Evolutionary conservation across 2,329 filamentous ascomycete species (phyloP), one percentile per base, ranked within the genome.

Genomic region (Sarocladium oryzae): DNA sequence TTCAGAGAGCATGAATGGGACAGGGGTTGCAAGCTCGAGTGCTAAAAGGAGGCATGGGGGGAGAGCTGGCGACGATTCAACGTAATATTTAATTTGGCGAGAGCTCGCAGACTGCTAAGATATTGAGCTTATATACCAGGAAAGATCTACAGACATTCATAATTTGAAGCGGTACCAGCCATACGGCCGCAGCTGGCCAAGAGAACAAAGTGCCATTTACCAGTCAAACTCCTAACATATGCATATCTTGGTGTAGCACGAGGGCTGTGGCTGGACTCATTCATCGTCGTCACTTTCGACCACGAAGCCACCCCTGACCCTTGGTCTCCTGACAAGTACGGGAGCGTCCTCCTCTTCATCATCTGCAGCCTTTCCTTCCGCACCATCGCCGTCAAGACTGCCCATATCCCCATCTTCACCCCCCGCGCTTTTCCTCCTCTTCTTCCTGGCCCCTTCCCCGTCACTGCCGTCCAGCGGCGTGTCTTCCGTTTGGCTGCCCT

Each of bases 261-360:
- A n/a, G n/a, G n/a, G n/a, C n/a, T 7, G 13, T 30, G 28, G 13
- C 28, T 7, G 28, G 21, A 7, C 15, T 50, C 61, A 64, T 50
- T 79, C 75, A 56, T 81, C 77, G 45, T 49, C 46, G 60, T 80
- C 81, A 54, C 79, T 82, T 58, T 83, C 79, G 32, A 81, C 59
- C 41, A 83, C 63, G 55, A 84, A 83, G 0, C 79, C 79, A 16
- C 74, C 73, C 50, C 72, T 71, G 3, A 73, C 67, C 54, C 76
- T 69, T 1, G 69, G 66, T 52, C 76, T 69, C 56, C 70, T 69
- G 7, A 66, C 52, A 37, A 59, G 52, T 1, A 60, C 57, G 10
- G 63, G 61, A 3, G 36, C 56, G 11, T 58, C 57, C 46, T 66
- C 57, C 57, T 66, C 65, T 1, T 71, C 70, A 6, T 72, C 70